Conservation (phyloP, 805 yeast species). For the Jamesozyma lodderae region DNA sequence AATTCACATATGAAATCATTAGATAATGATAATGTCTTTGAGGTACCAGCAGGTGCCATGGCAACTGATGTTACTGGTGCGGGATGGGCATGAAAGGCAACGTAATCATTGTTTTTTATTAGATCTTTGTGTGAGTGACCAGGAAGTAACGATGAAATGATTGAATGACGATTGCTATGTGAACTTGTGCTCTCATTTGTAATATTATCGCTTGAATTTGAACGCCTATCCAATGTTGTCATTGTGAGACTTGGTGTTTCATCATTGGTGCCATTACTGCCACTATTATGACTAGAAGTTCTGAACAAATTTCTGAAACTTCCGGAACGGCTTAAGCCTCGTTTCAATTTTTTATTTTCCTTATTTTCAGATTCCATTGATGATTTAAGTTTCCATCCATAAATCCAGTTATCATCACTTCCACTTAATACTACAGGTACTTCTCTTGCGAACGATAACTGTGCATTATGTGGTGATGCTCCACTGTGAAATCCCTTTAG, state of each 20-base stretch:
- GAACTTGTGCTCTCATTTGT: neutral
- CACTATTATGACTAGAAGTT: slow-evolving; percentile 6
- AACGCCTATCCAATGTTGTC: neutral
- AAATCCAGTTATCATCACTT: slow-evolving; percentile 81
- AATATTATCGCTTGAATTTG: neutral
- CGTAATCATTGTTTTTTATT: slow-evolving; percentile 43
- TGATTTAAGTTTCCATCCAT: slow-evolving; percentile 59
- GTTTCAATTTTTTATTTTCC: neutral
- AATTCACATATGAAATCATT: slow-evolving; percentile 75
- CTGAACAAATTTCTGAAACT: slow-evolving; percentile 12
- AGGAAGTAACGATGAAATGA: neutral
- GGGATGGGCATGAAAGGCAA: slow-evolving; percentile 70
- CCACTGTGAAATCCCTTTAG: slow-evolving; percentile 67
- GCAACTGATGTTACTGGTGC: slow-evolving; percentile 63
- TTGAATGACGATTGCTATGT: slow-evolving; percentile 3
- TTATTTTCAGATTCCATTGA: slow-evolving; percentile 3
- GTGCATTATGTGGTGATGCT: slow-evolving; percentile 62
- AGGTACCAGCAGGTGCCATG: slow-evolving; percentile 67
- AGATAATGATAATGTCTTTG: slow-evolving; percentile 55
- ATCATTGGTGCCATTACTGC: neutral
- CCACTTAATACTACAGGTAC: slow-evolving; percentile 48
- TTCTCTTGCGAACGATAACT: slow-evolving; percentile 4
- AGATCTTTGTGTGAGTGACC: neutral
- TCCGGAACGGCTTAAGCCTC: slow-evolving; percentile 7
- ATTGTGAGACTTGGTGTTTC: neutral